Evolutionary conservation across 495 filamentous ascomycete genomes (phyloP).

Genomic region (Copromyces sp.): DNA sequence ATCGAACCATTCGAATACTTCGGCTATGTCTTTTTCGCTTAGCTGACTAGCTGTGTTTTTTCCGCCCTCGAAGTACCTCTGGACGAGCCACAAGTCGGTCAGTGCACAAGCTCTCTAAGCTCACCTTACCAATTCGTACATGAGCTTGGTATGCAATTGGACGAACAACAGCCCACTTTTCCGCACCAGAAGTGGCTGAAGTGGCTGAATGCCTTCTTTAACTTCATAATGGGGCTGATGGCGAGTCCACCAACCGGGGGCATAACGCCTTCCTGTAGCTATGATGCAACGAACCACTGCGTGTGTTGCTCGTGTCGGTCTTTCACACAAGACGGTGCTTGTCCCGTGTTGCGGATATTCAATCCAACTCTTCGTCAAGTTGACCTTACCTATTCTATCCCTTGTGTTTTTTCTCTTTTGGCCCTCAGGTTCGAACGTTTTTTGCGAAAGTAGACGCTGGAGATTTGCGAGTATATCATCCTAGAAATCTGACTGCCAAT

Average conservation of each 20-base stretch:
- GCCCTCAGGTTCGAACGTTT: too few relatives aligned
- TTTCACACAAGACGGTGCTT: background rate
- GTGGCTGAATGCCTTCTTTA: background rate
- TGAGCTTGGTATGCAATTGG: background rate
- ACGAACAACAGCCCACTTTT: background rate
- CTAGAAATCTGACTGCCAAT: background rate
- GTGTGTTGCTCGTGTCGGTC: background rate
- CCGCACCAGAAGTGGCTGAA: background rate
- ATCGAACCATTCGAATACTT: constrained; percentile 23
- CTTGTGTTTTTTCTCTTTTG: background rate
- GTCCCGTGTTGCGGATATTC: background rate
- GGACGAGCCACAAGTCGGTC: background rate
- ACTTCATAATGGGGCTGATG: background rate
- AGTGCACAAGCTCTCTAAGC: background rate
- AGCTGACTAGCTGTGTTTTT: constrained; percentile 8
- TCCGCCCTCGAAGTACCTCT: constrained; percentile 1
- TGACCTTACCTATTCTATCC: background rate
- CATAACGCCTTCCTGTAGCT: background rate
- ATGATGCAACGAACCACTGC: background rate
- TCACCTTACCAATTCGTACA: background rate
- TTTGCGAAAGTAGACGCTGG: background rate
- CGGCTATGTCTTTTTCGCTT: constrained; percentile 17
- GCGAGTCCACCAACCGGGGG: background rate
- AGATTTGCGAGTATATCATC: background rate
- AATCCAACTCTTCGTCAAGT: background rate